Evolutionary conservation across 2,329 filamentous ascomycete genomes (phyloP), one percentile per base, ranked within the genome.

Genomic region (Colletotrichum sp.): DNA sequence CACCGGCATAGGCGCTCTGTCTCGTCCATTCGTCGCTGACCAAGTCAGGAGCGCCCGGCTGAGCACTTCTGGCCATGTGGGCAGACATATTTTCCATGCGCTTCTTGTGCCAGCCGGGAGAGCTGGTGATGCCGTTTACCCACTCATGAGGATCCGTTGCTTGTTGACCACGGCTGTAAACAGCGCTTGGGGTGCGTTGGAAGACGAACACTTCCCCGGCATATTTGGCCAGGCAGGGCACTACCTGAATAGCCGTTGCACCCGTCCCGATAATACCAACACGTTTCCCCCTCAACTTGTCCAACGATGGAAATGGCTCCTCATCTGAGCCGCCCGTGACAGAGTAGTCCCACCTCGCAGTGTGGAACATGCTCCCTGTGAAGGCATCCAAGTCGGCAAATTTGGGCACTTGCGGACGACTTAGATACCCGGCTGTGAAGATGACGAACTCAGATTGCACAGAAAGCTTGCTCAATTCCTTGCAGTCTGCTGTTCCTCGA

Each of bases 171-270:
- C 87, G 85, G n/a, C 78, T 77, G 28, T 83, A 83, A 5, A 89
- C 83, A 0, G 82, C 81, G 1, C 86, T 84, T 6, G 90, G 89
- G 3, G 90, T 92, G 4, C 90, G 87, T 79, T 92, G 90, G 79
- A 92, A 86, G 21, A 92, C 88, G 76, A 86, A 90, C 4, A 92
- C 78, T 52, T 90, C 82, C 63, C 88, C 86, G 0, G 88, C 86
- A 72, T 84, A 88, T 63, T 86, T 83, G 4, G 86, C 88, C 1
- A 91, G 79, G n/a, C 83, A 79, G 1, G 89, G 87, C 0, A 89
- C 79, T 2, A 83, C 84, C 77, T 88, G 87, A 4, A 90, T 82
- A 0, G 85, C 86, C 0, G 88, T 90, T 1, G 88, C 87, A 0
- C 88, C 89, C 0, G 88, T 90, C 26, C 89, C 89, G 36, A 91